Evolutionary conservation across 805 yeast species (phyloP).

Genomic region (Starmerella sp.): DNA sequence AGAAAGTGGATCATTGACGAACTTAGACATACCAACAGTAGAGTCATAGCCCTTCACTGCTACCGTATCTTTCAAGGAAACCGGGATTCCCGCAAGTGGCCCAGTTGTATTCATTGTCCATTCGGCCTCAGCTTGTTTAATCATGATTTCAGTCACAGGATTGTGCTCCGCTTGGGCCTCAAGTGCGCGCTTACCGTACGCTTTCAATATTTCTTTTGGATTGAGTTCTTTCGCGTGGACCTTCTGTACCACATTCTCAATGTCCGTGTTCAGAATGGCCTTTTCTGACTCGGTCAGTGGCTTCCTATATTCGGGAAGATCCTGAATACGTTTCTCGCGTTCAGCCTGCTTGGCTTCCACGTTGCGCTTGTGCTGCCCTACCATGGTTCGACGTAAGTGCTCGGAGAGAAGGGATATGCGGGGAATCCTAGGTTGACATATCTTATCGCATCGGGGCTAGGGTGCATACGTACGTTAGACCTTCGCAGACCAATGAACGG

Average conservation of each 20-base stretch:
- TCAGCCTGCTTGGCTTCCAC: slow-evolving; percentile 26
- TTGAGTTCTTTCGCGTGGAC: slow-evolving; percentile 39
- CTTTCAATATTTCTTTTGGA: slow-evolving; percentile 44
- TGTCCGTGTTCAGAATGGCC: slow-evolving; percentile 32
- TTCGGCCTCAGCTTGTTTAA: slow-evolving; percentile 47
- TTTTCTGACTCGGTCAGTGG: slow-evolving; percentile 29
- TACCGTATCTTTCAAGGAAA: slow-evolving; percentile 50
- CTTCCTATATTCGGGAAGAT: slow-evolving; percentile 31
- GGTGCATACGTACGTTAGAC: too few relatives aligned
- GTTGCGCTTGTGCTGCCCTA: neutral
- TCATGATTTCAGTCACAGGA: slow-evolving; percentile 48
- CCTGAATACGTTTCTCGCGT: slow-evolving; percentile 27
- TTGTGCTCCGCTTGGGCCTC: slow-evolving; percentile 49
- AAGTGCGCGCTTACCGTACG: slow-evolving; percentile 54
- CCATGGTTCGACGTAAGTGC: neutral
- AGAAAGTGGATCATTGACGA: slow-evolving; percentile 33
- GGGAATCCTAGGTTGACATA: too few relatives aligned
- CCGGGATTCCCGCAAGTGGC: slow-evolving; percentile 52
- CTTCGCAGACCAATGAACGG: too few relatives aligned
- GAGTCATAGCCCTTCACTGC: slow-evolving; percentile 41
- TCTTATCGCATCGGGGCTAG: too few relatives aligned
- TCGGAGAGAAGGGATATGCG: too few relatives aligned
- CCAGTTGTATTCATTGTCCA: slow-evolving; percentile 48
- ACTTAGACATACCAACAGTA: slow-evolving; percentile 39
- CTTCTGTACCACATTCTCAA: slow-evolving; percentile 33